Evolutionary conservation across 106 monocot species (phyloP).

Genomic region (Platanthera guangdongensis): DNA sequence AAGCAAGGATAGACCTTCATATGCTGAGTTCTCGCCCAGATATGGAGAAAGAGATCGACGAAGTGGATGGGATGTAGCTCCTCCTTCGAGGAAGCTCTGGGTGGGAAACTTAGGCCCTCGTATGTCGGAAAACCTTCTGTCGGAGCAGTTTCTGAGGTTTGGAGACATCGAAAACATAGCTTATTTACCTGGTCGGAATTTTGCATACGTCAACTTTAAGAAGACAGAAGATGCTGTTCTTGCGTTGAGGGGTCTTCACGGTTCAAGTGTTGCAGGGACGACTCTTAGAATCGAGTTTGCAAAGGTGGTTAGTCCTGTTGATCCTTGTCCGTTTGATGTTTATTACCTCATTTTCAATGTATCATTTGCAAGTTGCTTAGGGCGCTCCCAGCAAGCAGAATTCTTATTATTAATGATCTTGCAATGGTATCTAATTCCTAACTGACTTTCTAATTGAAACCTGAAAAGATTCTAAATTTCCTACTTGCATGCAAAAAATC

Average conservation of each 20-base stretch:
- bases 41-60: constrained; percentile 31
- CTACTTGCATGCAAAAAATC: not conserved
- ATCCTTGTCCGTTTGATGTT: constrained; percentile 20
- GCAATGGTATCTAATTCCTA: not conserved
- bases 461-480: not conserved
- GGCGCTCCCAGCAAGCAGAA: constrained; percentile 3
- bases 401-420: not conserved
- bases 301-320: constrained; percentile 91
- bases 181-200: constrained; percentile 53
- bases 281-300: constrained; percentile 90
- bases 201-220: constrained; percentile 72
- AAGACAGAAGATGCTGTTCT: constrained; percentile 63
- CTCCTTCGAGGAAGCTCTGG: constrained; percentile 80
- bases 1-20: constrained; percentile 24
- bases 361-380: constrained; percentile 7
- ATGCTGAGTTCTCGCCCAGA: constrained; percentile 22
- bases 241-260: constrained; percentile 64
- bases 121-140: constrained; percentile 35
- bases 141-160: constrained; percentile 62
- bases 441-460: not conserved
- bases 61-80: constrained; percentile 36
- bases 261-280: constrained; percentile 42
- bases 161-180: constrained; percentile 67
- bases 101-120: constrained; percentile 65
- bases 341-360: constrained; percentile 13